These are phyloP conservation scores for Penicillium waksmanii DNA, from an alignment of 495 filamentous ascomycete species.

Conservation along the genomic window DNA sequence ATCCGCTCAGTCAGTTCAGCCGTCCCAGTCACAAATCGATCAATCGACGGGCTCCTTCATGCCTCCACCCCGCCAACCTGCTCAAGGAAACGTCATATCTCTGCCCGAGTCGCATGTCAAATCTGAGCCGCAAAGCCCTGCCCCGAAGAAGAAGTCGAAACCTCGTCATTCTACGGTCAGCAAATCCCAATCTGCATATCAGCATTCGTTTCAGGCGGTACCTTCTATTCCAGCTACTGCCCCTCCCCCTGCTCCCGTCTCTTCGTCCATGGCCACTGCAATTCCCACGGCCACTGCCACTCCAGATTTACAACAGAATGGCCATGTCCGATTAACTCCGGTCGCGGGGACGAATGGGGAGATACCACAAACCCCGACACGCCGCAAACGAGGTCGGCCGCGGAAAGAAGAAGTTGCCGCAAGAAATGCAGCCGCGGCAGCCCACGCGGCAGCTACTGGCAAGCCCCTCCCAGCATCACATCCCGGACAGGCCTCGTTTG, in stretches of 20 bases:
- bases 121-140: constrained; percentile 23
- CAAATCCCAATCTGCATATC: constrained; percentile 14
- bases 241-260: constrained; percentile 1
- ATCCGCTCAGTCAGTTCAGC: neutral
- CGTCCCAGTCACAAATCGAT: constrained; percentile 4
- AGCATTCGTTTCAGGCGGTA: constrained; percentile 15
- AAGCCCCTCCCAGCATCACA: constrained; percentile 17
- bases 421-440: constrained; percentile 27
- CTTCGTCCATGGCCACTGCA: neutral
- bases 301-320: constrained; percentile 17
- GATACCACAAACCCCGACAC: constrained; percentile 10
- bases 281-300: neutral
- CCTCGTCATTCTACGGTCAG: constrained; percentile 17
- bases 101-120: constrained; percentile 14
- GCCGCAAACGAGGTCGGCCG: constrained; percentile 35
- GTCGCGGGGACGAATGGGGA: neutral
- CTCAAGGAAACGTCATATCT: constrained; percentile 6
- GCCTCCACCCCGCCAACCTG: constrained; percentile 4
- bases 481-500: constrained; percentile 31
- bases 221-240: constrained; percentile 1
- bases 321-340: constrained; percentile 13
- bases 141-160: constrained; percentile 31
- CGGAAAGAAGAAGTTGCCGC: constrained; percentile 34
- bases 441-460: constrained; percentile 23
- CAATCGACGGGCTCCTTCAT: constrained; percentile 11